Evolutionary conservation across 73 alveolate genomes (phyloP).

Genomic region (Durusdinium trenchii): DNA sequence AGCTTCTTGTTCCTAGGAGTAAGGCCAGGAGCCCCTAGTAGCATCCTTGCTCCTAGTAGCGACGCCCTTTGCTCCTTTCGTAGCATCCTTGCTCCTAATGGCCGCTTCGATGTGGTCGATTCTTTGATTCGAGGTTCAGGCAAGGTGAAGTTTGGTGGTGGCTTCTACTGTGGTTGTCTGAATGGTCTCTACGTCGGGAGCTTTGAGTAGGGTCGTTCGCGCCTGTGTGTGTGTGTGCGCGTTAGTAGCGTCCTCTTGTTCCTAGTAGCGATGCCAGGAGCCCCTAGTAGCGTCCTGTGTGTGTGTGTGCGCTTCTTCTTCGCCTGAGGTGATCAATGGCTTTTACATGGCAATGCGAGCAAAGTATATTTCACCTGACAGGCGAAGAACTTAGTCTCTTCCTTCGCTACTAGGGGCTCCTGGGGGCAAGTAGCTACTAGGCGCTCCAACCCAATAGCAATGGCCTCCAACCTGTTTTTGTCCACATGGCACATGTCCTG

Average conservation of each 20-base stretch:
- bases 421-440: too few relatives aligned
- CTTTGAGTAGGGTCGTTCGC: neutral
- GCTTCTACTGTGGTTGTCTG: constrained; percentile 76
- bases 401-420: too few relatives aligned
- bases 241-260: neutral
- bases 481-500: too few relatives aligned
- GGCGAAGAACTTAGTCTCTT: too few relatives aligned
- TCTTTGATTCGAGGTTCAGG: constrained; percentile 28
- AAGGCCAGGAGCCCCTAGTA: too few relatives aligned
- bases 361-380: neutral
- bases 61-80: too few relatives aligned
- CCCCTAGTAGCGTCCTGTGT: too few relatives aligned
- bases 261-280: too few relatives aligned
- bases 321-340: constrained; percentile 68
- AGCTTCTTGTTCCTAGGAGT: too few relatives aligned
- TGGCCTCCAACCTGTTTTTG: too few relatives aligned
- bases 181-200: neutral
- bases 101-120: neutral
- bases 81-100: neutral
- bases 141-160: constrained; percentile 93
- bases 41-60: too few relatives aligned
- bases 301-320: neutral
- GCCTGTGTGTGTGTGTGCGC: neutral
- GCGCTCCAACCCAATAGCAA: too few relatives aligned
- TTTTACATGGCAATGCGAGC: constrained; percentile 91